Evolutionary conservation across 768 basidiomycete species (phyloP), one percentile per base, ranked within the genome.

Genomic region (Dacryopinax primogenitus): DNA sequence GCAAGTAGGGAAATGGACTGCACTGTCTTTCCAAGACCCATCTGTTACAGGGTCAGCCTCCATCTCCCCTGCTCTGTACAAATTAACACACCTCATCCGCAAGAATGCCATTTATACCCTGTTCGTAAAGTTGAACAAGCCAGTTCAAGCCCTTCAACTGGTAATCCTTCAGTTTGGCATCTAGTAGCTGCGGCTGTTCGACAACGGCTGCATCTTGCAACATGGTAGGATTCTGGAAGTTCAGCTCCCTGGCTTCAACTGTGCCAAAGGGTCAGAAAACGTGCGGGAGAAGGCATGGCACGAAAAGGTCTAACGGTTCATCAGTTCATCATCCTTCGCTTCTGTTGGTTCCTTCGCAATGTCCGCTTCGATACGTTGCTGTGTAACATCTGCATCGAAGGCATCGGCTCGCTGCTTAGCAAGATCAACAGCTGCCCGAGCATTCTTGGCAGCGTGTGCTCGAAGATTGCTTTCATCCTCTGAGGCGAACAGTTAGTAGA

Each of bases 81-180:
- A 58, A 30, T 11, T 6, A 83, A 76, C 93, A 93, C 95, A 98
- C 98, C 77, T 99, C 96, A 73, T 99, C 96, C 1, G 96, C 96
- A 23, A 99, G 82, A 71, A 99, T 99, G 61, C 96, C 96, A 72
- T 99, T 99, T 81, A 98, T 98, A 47, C 96, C 96, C 75, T 98
- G 95, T 73, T 98, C 96, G 72, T 98, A 99, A 23, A 99, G 79
- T 16, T 94, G 96, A 18, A 87, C 96, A 28, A 99, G 79, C 96
- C 96, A 99, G 68, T 96, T 98, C 34, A 99, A 80, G 68, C 96
- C 96, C 72, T 98, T 98, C 65, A 99, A 76, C 74, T 99, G 96
- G 73, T 98, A 99, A 74, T 99, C 96, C 76, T 99, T 99, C 64
- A 99, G 78, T 69, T 92, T 90, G 7, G 93, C 92, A 83, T 92